Conservation (phyloP, 1,284 basidiomycete species). For the Puccinia novopanici region DNA sequence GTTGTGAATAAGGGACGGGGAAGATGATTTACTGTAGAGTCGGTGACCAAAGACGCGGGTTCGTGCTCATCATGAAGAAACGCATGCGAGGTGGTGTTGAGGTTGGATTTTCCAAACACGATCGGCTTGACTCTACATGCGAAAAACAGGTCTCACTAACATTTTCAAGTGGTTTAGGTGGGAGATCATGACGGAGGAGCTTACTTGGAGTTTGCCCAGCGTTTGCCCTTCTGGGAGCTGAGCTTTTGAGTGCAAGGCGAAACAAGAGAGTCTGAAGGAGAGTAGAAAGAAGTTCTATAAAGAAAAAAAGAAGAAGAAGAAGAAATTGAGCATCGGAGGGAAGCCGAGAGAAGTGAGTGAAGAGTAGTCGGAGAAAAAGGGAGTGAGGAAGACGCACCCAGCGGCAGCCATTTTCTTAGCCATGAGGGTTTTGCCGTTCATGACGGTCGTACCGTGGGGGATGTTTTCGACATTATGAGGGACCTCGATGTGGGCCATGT, state of each 20-base stretch:
- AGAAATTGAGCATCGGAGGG: not conserved
- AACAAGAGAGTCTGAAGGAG: constrained; percentile 47
- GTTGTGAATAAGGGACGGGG: not conserved
- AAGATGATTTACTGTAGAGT: not conserved
- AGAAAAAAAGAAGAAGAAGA: not conserved
- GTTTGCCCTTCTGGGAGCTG: constrained; percentile 45
- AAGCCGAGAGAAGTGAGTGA: not conserved
- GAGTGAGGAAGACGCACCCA: constrained; percentile 30
- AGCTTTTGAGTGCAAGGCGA: constrained; percentile 50
- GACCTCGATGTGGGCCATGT: constrained; percentile 48
- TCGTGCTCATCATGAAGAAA: constrained; percentile 28
- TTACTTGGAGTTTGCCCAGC: constrained; percentile 50
- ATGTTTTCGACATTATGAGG: constrained; percentile 51
- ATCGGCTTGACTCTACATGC: constrained; percentile 34
- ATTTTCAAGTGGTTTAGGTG: not conserved
- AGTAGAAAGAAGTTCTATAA: constrained; percentile 46
- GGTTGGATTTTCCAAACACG: constrained; percentile 49
- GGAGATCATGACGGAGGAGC: not conserved
- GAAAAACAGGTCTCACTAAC: not conserved
- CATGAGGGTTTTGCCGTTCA: constrained; percentile 45
- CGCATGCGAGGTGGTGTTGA: constrained; percentile 33
- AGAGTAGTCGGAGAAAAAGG: not conserved
- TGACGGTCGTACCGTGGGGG: constrained; percentile 40
- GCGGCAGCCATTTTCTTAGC: constrained; percentile 50
- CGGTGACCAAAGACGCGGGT: not conserved